Evolutionary conservation across 2,329 filamentous ascomycete species (phyloP), one percentile per base, ranked within the genome.

Genomic region (Alternaria tenuissima): DNA sequence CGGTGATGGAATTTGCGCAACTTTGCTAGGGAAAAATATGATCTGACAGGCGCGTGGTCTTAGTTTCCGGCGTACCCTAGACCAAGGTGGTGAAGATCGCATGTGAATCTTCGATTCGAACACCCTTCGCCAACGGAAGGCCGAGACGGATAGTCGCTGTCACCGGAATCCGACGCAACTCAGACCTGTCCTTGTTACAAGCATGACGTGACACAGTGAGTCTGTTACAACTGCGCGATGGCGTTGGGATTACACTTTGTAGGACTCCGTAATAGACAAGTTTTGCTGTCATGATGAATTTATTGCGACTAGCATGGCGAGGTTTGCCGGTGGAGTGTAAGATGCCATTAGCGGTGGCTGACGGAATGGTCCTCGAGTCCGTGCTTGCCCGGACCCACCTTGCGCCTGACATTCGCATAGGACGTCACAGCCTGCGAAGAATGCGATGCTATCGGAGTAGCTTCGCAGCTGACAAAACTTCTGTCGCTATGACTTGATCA

Each of bases 391-490:
- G 41, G 56, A 47, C 58, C 62, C 62, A 65, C 57, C 39, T 41
- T 41, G 51, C 47, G 52, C 57, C 58, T 54, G 34, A 59, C 48
- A 55, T 48, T 48, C 51, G 54, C 57, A 48, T 48, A 52, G 52
- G 52, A 63, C 57, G 55, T 64, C 64, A 67, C 52, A 62, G 53
- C 52, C 43, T 44, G 59, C 54, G 49, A 57, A 63, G 64, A 57
- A 49, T 59, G 70, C 64, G 61, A 67, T 65, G 70, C 63, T 60
- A 66, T 65, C 67, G 62, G 66, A 70, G 53, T 34, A 62, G 56
- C 63, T 53, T 62, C 59, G 64, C 57, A 58, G 70, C 69, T 75
- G 66, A 75, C 71, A 70, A 73, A 42, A 73, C 52, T 47, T 59
- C 47, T 63, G 52, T 68, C 55, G 60, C 65, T 61, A 70, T 72